Evolutionary conservation across 257 asterid species (phyloP), one percentile per base, ranked within the genome.

Genomic region (Apocynum venetum): DNA sequence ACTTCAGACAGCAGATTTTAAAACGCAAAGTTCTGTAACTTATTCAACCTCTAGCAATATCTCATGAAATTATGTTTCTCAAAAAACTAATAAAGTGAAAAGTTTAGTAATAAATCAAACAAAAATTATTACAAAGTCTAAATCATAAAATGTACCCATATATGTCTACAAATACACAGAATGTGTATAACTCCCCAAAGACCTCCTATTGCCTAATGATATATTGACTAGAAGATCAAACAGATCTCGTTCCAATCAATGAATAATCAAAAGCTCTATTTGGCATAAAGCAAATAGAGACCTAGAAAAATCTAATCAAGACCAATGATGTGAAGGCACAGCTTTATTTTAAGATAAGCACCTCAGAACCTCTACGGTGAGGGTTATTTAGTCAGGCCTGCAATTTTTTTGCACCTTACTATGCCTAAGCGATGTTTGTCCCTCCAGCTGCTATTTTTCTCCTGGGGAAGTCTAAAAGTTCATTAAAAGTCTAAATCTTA

Each of bases 201-300:
- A 61, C 17, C 11, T 65, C 17, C 25, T 1, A 41, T 15, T 36
- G 4, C 49, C 17, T 25, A 25, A 25, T 35, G 1, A 44, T 15
- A 43, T 6, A 65, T 40, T 10, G 49, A 41, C n/a, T 6, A 6
- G 14, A 19, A 43, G 36, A 25, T 68, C 9, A 43, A 43, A 68
- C 25, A 68, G 43, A 3, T 15, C 3, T 40, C 6, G 9, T 7
- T 12, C 35, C 7, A 43, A 17, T 41, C 73, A 43, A 68, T 25
- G 53, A 43, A 35, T 4, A 3, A 68, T 19, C 35, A 43, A 7
- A 68, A 20, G 20, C 20, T 4, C 38, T 51, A 46, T 51, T 25
- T 35, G 20, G 43, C 68, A 82, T 77, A 72, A 79, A 77, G 68
- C 56, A 76, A 38, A 11, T 38, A 15, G 36, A 17, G 6, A 43